Conservation (phyloP, 2,329 filamentous ascomycete genomes). For the Esteya vermicola region DNA sequence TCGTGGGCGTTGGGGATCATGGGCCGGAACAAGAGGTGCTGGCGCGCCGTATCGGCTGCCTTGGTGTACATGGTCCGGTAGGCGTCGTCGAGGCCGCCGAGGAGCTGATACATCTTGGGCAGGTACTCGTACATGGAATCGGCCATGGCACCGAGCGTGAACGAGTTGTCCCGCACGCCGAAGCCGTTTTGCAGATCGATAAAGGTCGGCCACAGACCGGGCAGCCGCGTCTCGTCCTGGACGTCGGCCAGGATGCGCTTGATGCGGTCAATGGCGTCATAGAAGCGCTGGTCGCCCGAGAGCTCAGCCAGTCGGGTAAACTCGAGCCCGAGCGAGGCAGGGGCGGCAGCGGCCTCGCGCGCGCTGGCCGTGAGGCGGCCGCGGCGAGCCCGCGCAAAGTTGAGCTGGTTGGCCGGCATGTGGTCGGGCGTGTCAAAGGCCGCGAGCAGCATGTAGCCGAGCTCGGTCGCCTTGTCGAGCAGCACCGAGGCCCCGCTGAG, state of each 20-base stretch:
- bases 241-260: slow-evolving; percentile 53
- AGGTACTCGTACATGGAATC: slow-evolving; percentile 48
- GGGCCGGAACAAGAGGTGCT: slow-evolving; percentile 55
- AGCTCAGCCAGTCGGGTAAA: slow-evolving; percentile 58
- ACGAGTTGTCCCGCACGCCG: slow-evolving; percentile 24
- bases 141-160: slow-evolving; percentile 37
- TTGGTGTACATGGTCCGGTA: slow-evolving; percentile 52
- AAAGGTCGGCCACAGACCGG: slow-evolving; percentile 60
- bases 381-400: slow-evolving; percentile 25
- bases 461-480: slow-evolving; percentile 62
- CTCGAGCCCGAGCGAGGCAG: slow-evolving; percentile 52
- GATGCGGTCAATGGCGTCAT: slow-evolving; percentile 61
- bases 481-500: slow-evolving; percentile 57
- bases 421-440: slow-evolving; percentile 81
- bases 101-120: slow-evolving; percentile 47
- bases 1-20: slow-evolving; percentile 34
- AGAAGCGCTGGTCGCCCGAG: slow-evolving; percentile 55
- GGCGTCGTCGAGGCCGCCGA: slow-evolving; percentile 45
- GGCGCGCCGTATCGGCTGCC: slow-evolving; percentile 43
- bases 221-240: slow-evolving; percentile 55
- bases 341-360: slow-evolving; percentile 21
- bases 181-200: slow-evolving; percentile 38
- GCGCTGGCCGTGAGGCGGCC: slow-evolving; percentile 20
- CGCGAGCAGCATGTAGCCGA: slow-evolving; percentile 66
- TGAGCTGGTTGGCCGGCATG: slow-evolving; percentile 42